These are phyloP conservation scores for Choanephora cucurbitarum DNA, from an alignment of 371 early-diverging fungal genomes.

Conservation along the genomic window DNA sequence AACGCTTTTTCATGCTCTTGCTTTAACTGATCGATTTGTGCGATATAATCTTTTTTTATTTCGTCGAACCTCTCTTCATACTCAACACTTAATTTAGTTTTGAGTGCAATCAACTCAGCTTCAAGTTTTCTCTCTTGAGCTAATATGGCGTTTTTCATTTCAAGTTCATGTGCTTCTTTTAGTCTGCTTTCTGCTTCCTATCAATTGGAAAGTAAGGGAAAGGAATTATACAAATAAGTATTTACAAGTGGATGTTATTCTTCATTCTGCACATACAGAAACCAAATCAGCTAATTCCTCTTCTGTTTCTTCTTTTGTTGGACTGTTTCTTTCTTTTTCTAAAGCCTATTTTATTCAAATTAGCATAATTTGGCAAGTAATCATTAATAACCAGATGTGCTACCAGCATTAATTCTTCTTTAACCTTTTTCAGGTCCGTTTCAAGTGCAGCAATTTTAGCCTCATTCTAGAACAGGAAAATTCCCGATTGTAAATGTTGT, in stretches of 20 bases:
- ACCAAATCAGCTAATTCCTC: background rate
- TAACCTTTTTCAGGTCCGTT: slow-evolving; percentile 14
- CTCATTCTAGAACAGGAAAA: slow-evolving; percentile 12
- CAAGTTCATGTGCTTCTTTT: slow-evolving; percentile 10
- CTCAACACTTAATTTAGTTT: background rate
- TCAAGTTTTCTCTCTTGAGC: slow-evolving; percentile 13
- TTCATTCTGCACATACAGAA: no score
- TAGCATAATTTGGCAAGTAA: background rate
- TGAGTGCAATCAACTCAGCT: slow-evolving; percentile 4
- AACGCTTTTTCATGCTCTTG: slow-evolving; percentile 8
- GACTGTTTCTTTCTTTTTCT: slow-evolving; percentile 6
- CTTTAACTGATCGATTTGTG: slow-evolving; percentile 3
- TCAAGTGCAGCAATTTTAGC: slow-evolving; percentile 6
- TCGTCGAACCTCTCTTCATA: slow-evolving; percentile 1
- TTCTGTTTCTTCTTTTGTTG: slow-evolving; percentile 3
- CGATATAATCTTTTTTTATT: background rate
- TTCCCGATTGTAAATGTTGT: background rate
- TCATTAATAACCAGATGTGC: background rate
- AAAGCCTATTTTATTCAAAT: background rate
- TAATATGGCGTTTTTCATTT: slow-evolving; percentile 8
- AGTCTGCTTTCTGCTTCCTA: slow-evolving; percentile 5
- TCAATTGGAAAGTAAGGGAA: background rate
- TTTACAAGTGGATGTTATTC: background rate
- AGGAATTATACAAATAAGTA: background rate
- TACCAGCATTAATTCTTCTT: slow-evolving; percentile 1